Conservation (phyloP, 805 yeast species). For the Hemisphaericaspora nanyangensis region DNA sequence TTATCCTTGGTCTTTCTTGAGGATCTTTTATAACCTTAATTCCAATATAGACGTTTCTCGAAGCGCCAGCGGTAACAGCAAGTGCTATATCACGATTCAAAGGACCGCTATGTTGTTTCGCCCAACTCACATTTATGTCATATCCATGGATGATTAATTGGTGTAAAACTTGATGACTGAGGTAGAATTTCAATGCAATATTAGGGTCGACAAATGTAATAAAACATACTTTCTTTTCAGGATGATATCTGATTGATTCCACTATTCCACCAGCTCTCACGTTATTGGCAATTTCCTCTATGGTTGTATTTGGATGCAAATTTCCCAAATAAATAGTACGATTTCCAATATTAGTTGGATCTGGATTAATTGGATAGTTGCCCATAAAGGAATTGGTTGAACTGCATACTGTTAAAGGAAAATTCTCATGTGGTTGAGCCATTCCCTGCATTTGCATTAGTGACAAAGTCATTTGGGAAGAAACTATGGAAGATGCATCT, state of each 20-base stretch:
- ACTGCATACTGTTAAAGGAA: conserved; percentile 2
- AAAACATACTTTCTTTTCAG: conserved; percentile 59
- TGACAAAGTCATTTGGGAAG: not conserved
- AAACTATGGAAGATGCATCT: conserved; percentile 2
- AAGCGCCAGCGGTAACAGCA: conserved; percentile 71
- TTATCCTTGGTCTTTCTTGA: conserved; percentile 9
- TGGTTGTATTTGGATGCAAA: conserved; percentile 57
- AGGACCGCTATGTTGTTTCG: conserved; percentile 61
- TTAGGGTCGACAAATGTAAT: conserved; percentile 63
- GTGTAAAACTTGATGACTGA: conserved; percentile 52
- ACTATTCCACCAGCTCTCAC: conserved; percentile 73
- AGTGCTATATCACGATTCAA: conserved; percentile 49
- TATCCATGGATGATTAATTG: conserved; percentile 60
- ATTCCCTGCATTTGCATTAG: not conserved
- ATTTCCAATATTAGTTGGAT: conserved; percentile 42
- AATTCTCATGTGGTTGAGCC: conserved; percentile 1
- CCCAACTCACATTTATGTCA: conserved; percentile 69
- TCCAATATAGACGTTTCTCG: conserved; percentile 75
- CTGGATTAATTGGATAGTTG: conserved; percentile 18
- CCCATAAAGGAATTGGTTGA: conserved; percentile 6
- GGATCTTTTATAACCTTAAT: conserved; percentile 33
- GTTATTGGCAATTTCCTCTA: conserved; percentile 72
- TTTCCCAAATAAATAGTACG: conserved; percentile 70
- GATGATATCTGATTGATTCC: conserved; percentile 51
- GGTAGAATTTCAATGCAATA: conserved; percentile 64